phyloP scores from a whole-genome alignment of 1,139 yeast species.

The Taphrina communis region DNA sequence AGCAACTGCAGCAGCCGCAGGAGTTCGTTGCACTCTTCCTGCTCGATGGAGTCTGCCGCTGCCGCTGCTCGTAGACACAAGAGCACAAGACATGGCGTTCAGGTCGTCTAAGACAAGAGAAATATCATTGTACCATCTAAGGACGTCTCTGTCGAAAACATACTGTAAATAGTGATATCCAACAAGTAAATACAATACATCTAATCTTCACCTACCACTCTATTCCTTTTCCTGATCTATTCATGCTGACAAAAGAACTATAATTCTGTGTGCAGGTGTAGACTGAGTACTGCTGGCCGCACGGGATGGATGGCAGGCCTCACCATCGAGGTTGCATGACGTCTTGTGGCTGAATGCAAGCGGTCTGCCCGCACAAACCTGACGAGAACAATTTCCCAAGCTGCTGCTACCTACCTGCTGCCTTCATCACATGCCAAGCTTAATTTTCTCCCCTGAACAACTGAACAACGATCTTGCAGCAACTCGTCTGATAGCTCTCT shows the following conservation, averaged over 20 bases:
- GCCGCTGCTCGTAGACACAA: background rate
- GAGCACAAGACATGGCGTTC: background rate
- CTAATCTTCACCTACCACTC: no score
- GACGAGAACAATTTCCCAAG: background rate
- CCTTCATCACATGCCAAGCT: slow-evolving; percentile 2
- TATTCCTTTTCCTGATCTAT: no score
- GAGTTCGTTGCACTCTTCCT: background rate
- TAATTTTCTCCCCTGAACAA: background rate
- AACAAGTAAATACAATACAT: background rate
- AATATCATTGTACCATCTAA: no score
- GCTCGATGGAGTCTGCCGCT: background rate
- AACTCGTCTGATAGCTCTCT: background rate
- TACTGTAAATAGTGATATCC: no score
- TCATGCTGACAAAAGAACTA: no score
- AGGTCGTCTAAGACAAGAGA: background rate
- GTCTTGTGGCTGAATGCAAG: background rate
- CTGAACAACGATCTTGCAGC: background rate
- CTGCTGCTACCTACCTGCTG: background rate
- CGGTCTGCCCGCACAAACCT: background rate
- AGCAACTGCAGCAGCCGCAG: slow-evolving; percentile 14
- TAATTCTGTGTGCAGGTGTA: no score
- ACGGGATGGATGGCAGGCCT: no score
- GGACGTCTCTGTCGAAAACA: no score
- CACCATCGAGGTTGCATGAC: background rate
- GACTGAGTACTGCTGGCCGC: no score